Conservation (phyloP, 306 rosid species). For the Astragalus membranaceus region DNA sequence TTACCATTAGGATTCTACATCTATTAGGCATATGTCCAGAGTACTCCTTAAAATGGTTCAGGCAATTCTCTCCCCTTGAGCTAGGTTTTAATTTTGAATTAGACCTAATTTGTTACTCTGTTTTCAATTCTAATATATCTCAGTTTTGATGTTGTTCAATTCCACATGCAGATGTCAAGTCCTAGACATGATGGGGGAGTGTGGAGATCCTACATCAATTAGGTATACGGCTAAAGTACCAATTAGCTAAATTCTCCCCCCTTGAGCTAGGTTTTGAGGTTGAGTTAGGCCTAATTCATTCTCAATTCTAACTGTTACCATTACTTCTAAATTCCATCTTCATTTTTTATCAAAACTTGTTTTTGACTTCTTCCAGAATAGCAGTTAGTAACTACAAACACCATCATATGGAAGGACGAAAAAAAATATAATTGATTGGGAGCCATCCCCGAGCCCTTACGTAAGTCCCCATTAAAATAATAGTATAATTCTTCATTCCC, state of each 20-base stretch:
- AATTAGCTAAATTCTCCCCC: neutral
- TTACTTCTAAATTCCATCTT: neutral
- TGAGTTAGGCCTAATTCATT: neutral
- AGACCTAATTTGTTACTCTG: neutral
- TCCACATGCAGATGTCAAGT: neutral
- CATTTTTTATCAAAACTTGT: neutral
- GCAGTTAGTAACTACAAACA: neutral
- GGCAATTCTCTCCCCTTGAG: neutral
- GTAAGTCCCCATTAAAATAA: too few species aligned
- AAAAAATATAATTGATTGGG: neutral
- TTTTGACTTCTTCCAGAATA: neutral
- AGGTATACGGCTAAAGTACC: too few species aligned
- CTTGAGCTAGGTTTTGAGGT: neutral
- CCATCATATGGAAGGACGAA: neutral
- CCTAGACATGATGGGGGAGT: neutral
- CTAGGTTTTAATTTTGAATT: neutral
- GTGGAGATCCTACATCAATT: neutral
- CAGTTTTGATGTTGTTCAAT: too few species aligned
- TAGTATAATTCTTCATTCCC: neutral
- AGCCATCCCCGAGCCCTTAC: neutral
- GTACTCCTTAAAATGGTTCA: neutral
- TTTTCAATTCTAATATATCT: neutral
- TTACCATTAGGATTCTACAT: neutral
- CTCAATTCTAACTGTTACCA: neutral
- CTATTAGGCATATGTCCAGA: neutral